Percentiles rank a stretch among this genome's conserved stretches.
These are phyloP conservation scores for Macaranga tanarius DNA, from an alignment of 441 rosid genomes.

Conservation along the genomic window DNA sequence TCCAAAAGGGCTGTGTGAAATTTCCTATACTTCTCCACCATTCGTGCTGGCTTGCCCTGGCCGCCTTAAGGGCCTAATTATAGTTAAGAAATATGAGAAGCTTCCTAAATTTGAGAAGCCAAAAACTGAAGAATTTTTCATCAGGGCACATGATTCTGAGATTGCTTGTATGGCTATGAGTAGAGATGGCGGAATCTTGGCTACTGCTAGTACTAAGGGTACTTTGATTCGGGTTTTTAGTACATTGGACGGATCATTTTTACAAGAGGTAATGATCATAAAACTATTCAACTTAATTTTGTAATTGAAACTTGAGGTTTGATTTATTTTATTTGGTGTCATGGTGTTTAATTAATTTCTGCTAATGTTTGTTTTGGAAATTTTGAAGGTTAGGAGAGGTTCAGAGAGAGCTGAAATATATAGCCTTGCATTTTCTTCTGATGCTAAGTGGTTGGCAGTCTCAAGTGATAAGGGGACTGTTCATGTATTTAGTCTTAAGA, in stretches of 20 bases:
- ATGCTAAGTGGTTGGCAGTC: slow-evolving; percentile 66
- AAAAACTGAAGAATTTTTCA: slow-evolving; percentile 26
- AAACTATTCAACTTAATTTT: not conserved
- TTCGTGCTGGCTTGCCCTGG: slow-evolving; percentile 51
- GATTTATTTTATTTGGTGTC: not conserved
- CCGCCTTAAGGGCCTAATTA: slow-evolving; percentile 45
- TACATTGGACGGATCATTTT: slow-evolving; percentile 39
- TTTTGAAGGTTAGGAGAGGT: slow-evolving; percentile 69
- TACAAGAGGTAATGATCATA: slow-evolving; percentile 46
- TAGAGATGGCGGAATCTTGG: slow-evolving; percentile 46
- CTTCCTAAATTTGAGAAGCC: no score
- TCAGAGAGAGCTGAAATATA: slow-evolving; percentile 78
- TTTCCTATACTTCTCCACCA: slow-evolving; percentile 35
- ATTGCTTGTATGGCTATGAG: slow-evolving; percentile 42
- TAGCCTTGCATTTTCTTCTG: slow-evolving; percentile 69
- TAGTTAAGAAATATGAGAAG: slow-evolving; percentile 38
- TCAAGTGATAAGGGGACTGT: slow-evolving; percentile 87
- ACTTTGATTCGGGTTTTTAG: slow-evolving; percentile 53
- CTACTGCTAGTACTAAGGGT: slow-evolving; percentile 57
- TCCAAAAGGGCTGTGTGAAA: slow-evolving; percentile 48
- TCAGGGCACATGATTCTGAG: slow-evolving; percentile 47
- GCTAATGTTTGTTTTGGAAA: not conserved
- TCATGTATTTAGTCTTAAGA: slow-evolving; percentile 66
- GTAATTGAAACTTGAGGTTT: not conserved
- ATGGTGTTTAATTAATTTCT: not conserved